phyloP scores from a whole-genome alignment of 192 early-diverging fungal species.

The Coemansia sp. region DNA sequence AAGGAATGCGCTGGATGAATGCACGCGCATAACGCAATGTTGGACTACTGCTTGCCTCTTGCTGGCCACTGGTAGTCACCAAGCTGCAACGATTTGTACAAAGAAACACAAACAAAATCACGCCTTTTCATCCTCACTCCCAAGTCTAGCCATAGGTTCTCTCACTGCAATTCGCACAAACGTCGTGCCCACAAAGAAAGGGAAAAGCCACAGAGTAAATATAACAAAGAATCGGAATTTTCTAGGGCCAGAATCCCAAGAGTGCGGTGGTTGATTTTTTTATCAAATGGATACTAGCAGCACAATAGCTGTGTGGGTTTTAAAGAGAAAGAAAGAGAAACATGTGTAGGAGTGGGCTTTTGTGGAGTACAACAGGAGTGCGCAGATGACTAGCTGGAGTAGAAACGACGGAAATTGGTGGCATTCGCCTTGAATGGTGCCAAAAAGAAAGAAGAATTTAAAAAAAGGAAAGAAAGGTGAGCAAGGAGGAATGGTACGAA shows the following conservation, averaged over 20 bases:
- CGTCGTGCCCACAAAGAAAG: not conserved
- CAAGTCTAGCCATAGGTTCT: conserved; percentile 9
- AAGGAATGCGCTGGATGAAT: not conserved
- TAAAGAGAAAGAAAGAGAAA: conserved; percentile 3
- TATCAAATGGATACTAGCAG: not conserved
- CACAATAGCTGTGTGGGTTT: not conserved
- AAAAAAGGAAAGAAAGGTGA: conserved; percentile 1
- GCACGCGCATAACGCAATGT: conserved; percentile 1
- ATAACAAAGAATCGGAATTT: not conserved
- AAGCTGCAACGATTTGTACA: conserved; percentile 3
- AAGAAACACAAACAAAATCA: conserved; percentile 4
- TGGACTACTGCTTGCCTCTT: not conserved
- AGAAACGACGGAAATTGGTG: not conserved
- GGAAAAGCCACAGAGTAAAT: conserved; percentile 7
- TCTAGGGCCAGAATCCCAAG: not conserved
- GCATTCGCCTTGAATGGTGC: not conserved
- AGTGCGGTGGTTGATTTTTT: too few relatives aligned
- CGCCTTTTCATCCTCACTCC: conserved; percentile 6
- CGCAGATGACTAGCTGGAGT: not conserved
- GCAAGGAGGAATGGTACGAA: not conserved
- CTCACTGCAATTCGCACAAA: not conserved
- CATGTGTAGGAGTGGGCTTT: not conserved
- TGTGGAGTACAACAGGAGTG: not conserved
- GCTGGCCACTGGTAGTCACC: not conserved
- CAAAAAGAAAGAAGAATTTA: not conserved